phyloP scores from a whole-genome alignment of 345 rosid species.

The Syzygium grande region DNA sequence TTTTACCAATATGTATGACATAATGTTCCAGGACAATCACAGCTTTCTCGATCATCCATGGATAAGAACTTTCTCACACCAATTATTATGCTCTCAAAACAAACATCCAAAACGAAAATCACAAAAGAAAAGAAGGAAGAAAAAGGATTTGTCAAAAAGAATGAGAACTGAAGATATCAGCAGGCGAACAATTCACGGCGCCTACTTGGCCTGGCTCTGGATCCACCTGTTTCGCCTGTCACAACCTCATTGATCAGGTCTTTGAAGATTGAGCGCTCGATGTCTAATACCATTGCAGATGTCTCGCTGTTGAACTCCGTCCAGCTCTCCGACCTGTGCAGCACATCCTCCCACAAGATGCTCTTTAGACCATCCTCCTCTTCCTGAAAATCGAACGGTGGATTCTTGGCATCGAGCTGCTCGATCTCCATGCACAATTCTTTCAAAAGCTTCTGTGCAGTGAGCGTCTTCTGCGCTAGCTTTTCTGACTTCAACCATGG shows the following conservation, averaged over 20 bases:
- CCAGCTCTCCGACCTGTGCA: slow-evolving; percentile 59
- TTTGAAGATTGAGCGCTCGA: slow-evolving; percentile 75
- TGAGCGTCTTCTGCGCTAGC: slow-evolving; percentile 45
- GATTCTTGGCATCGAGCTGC: slow-evolving; percentile 41
- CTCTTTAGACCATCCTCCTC: slow-evolving; percentile 52
- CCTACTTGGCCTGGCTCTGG: slow-evolving; percentile 34
- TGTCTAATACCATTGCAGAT: slow-evolving; percentile 57
- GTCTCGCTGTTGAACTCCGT: slow-evolving; percentile 38
- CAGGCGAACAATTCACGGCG: slow-evolving; percentile 49
- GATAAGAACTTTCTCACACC: neutral
- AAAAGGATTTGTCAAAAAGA: neutral
- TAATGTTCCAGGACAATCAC: neutral
- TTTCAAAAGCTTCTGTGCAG: slow-evolving; percentile 75
- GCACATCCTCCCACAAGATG: slow-evolving; percentile 61
- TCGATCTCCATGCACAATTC: slow-evolving; percentile 63
- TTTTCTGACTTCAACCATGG: slow-evolving; percentile 44
- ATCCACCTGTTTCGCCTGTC: slow-evolving; percentile 32
- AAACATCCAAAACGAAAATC: neutral
- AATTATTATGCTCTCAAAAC: neutral
- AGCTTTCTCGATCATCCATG: neutral
- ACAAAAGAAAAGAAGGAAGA: neutral
- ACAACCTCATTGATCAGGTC: slow-evolving; percentile 76
- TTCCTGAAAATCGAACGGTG: slow-evolving; percentile 35
- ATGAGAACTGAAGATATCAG: slow-evolving; percentile 13
- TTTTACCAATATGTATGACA: neutral